phyloP scores from a whole-genome alignment of 108 stramenopile genomes.

The Bacterosira constricta region DNA sequence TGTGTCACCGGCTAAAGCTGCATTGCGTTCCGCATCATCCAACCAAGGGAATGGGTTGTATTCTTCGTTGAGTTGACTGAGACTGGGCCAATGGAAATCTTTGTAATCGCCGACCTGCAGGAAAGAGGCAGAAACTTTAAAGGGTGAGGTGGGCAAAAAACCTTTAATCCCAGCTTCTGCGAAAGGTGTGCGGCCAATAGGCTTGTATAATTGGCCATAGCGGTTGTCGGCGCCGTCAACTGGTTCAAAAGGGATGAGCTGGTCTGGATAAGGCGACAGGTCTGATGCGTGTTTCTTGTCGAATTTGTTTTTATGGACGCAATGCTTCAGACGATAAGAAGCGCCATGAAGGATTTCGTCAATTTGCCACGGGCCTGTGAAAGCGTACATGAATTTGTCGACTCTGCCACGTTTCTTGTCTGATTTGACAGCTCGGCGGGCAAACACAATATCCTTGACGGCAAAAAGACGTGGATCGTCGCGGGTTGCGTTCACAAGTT shows the following conservation, averaged over 20 bases:
- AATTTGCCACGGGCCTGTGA: neutral
- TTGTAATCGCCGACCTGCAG: neutral
- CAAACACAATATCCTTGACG: neutral
- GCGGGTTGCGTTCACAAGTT: neutral
- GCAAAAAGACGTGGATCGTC: neutral
- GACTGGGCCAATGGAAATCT: conserved; percentile 1
- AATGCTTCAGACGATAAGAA: neutral
- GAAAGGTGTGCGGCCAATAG: too few species aligned
- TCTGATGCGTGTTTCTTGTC: neutral
- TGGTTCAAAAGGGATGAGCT: neutral
- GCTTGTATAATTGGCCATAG: neutral
- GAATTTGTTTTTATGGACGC: neutral
- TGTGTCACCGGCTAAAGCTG: neutral
- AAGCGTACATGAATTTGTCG: neutral
- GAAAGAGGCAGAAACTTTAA: neutral
- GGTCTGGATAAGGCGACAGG: neutral
- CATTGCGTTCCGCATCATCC: neutral
- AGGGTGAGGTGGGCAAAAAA: conserved; percentile 2
- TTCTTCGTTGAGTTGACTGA: conserved; percentile 12
- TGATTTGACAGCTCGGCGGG: neutral
- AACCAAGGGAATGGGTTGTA: neutral
- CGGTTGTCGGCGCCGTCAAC: neutral
- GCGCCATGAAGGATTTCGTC: neutral
- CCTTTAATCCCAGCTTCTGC: conserved; percentile 13
- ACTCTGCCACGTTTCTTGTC: neutral